phyloP scores from a whole-genome alignment of 2,329 filamentous ascomycete genomes.

The Trichoderma sp. region DNA sequence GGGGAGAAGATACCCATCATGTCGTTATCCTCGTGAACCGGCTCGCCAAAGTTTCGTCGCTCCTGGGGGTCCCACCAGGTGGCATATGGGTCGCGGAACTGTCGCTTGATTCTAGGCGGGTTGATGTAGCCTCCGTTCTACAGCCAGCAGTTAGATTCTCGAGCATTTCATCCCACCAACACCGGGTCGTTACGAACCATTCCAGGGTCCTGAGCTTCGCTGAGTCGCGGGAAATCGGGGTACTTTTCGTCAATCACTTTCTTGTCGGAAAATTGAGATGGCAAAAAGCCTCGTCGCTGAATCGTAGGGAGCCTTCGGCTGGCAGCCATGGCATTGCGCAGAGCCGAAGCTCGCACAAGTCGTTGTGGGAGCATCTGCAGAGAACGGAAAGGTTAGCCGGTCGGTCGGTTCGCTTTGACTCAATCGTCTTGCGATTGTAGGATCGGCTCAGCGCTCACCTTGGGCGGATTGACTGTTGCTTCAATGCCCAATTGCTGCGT shows the following conservation, averaged over 20 bases:
- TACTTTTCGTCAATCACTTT: constrained; percentile 52
- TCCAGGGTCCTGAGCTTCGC: constrained; percentile 62
- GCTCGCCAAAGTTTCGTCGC: constrained; percentile 93
- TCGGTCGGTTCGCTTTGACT: background rate
- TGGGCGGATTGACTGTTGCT: constrained; percentile 32
- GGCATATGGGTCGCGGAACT: constrained; percentile 87
- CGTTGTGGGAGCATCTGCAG: constrained; percentile 60
- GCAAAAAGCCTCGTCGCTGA: constrained; percentile 58
- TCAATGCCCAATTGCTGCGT: constrained; percentile 39
- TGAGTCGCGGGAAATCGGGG: constrained; percentile 46
- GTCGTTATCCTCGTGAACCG: constrained; percentile 95
- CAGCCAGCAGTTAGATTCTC: constrained; percentile 27
- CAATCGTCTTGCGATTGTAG: background rate
- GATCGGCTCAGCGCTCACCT: constrained; percentile 27
- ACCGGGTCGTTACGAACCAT: constrained; percentile 50
- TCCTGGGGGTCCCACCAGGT: constrained; percentile 99
- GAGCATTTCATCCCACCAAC: background rate
- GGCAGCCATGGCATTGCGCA: constrained; percentile 44
- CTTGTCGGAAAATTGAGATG: constrained; percentile 46
- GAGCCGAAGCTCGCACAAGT: constrained; percentile 50
- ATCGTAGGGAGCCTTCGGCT: constrained; percentile 50
- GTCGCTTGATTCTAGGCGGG: constrained; percentile 76
- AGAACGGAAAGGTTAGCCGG: background rate
- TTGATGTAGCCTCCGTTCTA: constrained; percentile 85
- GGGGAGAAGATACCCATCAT: constrained; percentile 85